Percentiles rank a stretch among this genome's conserved stretches.
Conservation (phyloP, 2,329 filamentous ascomycete species). For the Beauveria sp. region DNA sequence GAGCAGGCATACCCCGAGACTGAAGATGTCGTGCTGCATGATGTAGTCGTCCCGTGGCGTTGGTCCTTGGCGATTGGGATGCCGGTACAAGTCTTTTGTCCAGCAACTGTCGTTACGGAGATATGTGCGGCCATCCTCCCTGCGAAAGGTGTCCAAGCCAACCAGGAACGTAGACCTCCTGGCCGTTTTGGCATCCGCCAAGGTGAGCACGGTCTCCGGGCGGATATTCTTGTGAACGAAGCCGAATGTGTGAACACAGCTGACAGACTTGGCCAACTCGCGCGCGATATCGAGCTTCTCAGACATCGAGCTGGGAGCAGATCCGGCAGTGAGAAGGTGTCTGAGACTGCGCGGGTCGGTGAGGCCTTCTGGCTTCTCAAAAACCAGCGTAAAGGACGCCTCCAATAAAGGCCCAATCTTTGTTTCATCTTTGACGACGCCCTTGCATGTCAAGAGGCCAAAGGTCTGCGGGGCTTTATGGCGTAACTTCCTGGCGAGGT, state of each 20-base stretch:
- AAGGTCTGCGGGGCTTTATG: too few species aligned
- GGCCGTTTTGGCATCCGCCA: not conserved
- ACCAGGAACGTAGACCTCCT: not conserved
- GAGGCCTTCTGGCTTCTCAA: too few species aligned
- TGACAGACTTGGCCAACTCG: not conserved
- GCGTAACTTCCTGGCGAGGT: too few species aligned
- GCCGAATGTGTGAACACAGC: not conserved
- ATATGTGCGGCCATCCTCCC: not conserved
- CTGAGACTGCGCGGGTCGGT: too few species aligned
- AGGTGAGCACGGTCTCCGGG: not conserved
- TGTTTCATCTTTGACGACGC: too few species aligned
- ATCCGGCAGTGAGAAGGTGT: too few species aligned
- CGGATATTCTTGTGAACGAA: not conserved
- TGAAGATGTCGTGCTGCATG: not conserved
- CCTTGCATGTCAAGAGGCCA: too few species aligned
- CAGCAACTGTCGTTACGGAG: not conserved
- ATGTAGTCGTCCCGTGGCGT: not conserved
- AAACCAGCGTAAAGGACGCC: too few species aligned
- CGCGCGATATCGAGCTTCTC: not conserved
- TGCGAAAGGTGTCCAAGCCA: not conserved
- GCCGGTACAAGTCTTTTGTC: not conserved
- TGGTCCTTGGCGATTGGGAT: not conserved
- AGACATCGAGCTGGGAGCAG: too few species aligned
- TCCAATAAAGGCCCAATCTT: too few species aligned
- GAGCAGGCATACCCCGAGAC: constrained; percentile 3